Base-by-base conservation (phyloP, 495 filamentous ascomycete genomes). In the Chlorociboria aeruginascens region DNA sequence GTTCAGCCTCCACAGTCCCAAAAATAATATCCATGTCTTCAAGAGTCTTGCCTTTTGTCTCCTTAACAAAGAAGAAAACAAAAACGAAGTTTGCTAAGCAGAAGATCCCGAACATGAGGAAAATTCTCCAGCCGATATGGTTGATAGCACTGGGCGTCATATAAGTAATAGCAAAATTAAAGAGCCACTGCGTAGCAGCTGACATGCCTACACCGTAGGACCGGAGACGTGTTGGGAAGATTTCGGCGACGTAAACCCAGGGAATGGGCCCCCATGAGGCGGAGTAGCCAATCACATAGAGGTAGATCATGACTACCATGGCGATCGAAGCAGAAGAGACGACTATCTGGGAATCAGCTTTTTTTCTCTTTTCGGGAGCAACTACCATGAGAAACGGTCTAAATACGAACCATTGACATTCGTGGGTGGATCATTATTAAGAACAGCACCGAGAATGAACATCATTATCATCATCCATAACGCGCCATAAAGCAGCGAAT, bases 71-170 rank as follows among this genome's bases (percentile, higher is more conserved):
- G 53, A 70, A 67, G 45, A 69, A 71, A 8, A 53, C 46, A 16
- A 41, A 55, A 7, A 50, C 43, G 8, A 65, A 57, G 13, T 72
- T 66, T 3, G 60, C 38, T 46, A 67, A 59, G 43, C 49, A 55
- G 59, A 78, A 74, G 43, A 72, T 69, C n/a, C 66, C 67, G 54
- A 77, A 76, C 67, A 76, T 75, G 46, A 78, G 47, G 60, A 76
- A 77, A 25, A 70, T 73, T 14, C 64, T 50, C 68, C 68, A 76
- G 3, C 66, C 64, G 35, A 77, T 73, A 39, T 72, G 69, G 10
- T 62, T 65, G 32, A 76, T 62, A 8, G 72, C 69, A 44, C 68
- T 64, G 3, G 74, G 73, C 9, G 69, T 77, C 32, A 75, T 65
- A 44, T 73, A 66, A 3, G 68, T 70, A 63, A 76, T 68, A 37